Evolutionary conservation across 805 yeast species (phyloP).

Genomic region (Nakazawaea ishiwadae): DNA sequence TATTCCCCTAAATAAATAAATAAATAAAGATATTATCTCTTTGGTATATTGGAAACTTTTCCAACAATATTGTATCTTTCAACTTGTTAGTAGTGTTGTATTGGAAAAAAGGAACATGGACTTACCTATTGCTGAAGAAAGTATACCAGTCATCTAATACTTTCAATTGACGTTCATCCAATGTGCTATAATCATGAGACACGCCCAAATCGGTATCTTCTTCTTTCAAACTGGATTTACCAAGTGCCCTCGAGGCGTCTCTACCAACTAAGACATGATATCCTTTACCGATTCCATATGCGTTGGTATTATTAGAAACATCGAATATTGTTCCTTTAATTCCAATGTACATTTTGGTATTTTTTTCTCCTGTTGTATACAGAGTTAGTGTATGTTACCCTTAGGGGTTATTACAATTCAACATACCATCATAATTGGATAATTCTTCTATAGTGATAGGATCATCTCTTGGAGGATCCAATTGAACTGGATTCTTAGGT

Average conservation of each 20-base stretch:
- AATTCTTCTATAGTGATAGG: constrained; percentile 38
- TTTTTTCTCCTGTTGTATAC: constrained; percentile 29
- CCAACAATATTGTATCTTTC: constrained; percentile 43
- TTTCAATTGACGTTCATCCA: constrained; percentile 54
- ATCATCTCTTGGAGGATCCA: constrained; percentile 47
- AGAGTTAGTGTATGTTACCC: neutral
- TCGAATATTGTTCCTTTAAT: constrained; percentile 77
- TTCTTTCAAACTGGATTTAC: constrained; percentile 55
- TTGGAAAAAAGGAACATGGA: neutral
- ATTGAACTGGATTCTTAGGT: constrained; percentile 49
- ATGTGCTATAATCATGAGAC: constrained; percentile 45
- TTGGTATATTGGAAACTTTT: constrained; percentile 24
- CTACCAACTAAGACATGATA: constrained; percentile 71
- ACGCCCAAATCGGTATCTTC: constrained; percentile 39
- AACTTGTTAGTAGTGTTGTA: constrained; percentile 19
- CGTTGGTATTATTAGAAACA: constrained; percentile 58
- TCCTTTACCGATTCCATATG: constrained; percentile 74
- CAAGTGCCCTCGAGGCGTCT: constrained; percentile 76
- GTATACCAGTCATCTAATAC: constrained; percentile 73
- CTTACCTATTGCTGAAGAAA: constrained; percentile 46
- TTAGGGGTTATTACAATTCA: neutral
- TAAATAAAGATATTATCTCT: too few species aligned
- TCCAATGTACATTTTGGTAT: constrained; percentile 58
- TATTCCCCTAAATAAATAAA: too few species aligned
- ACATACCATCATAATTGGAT: constrained; percentile 40